These are phyloP conservation scores for Plasmodium yoelii DNA, from an alignment of 169 alveolate species.

Conservation along the genomic window DNA sequence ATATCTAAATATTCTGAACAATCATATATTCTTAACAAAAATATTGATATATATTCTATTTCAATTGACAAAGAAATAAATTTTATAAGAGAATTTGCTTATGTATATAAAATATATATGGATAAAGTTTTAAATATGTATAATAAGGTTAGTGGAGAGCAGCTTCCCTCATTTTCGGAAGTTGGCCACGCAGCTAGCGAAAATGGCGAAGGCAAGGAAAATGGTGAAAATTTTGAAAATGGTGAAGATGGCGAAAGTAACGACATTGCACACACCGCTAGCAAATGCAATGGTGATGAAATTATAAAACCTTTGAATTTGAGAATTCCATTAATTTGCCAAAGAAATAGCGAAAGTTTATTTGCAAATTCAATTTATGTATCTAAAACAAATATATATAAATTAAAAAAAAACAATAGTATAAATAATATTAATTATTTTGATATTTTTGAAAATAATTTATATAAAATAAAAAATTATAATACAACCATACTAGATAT, in stretches of 20 bases:
- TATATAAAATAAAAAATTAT: slow-evolving; percentile 29
- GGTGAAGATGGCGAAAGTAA: not conserved
- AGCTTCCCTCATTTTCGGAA: not conserved
- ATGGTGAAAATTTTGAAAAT: too few species aligned
- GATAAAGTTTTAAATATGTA: slow-evolving; percentile 33
- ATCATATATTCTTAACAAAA: slow-evolving; percentile 33
- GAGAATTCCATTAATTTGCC: slow-evolving; percentile 24
- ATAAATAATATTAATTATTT: slow-evolving; percentile 23
- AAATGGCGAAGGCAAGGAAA: too few species aligned
- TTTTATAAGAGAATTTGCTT: slow-evolving; percentile 64
- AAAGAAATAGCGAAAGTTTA: slow-evolving; percentile 34
- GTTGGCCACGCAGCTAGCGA: too few species aligned
- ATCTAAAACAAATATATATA: slow-evolving; percentile 45
- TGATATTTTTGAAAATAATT: slow-evolving; percentile 11
- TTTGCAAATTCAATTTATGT: slow-evolving; percentile 32
- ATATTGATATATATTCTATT: slow-evolving; percentile 25
- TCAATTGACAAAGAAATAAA: slow-evolving; percentile 53
- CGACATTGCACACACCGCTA: not conserved
- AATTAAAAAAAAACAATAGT: not conserved
- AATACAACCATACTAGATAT: slow-evolving; percentile 43
- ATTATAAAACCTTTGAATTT: slow-evolving; percentile 41
- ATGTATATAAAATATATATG: slow-evolving; percentile 61
- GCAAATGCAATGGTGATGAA: slow-evolving; percentile 13
- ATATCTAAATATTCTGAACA: slow-evolving; percentile 59
- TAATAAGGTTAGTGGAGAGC: too few species aligned